phyloP scores from a whole-genome alignment of 2,329 filamentous ascomycete genomes.

The Annulohypoxylon truncatum region DNA sequence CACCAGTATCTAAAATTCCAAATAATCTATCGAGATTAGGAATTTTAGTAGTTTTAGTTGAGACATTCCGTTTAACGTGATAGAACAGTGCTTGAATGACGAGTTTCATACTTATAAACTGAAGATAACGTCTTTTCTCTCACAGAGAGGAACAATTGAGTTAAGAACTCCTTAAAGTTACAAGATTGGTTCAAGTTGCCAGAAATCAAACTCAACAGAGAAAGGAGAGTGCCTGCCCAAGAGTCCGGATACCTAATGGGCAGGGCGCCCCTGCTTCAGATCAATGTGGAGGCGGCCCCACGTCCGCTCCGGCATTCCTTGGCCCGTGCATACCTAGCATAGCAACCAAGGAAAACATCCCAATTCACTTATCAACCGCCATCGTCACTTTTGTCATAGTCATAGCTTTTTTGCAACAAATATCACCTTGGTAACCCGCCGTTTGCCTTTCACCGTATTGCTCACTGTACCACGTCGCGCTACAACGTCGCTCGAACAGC shows the following conservation, averaged over 20 bases:
- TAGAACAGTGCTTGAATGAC: not conserved
- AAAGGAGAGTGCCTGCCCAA: not conserved
- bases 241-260: not conserved
- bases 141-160: not conserved
- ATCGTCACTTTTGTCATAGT: conserved; percentile 24
- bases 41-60: not conserved
- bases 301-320: not conserved
- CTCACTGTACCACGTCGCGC: conserved; percentile 10
- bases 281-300: conserved; percentile 24
- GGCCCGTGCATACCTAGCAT: conserved; percentile 41
- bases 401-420: conserved; percentile 6
- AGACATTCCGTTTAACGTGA: not conserved
- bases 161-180: not conserved
- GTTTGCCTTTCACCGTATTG: not conserved
- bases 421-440: not conserved
- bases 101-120: not conserved
- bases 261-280: conserved; percentile 30
- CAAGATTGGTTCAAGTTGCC: not conserved
- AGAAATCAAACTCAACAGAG: not conserved
- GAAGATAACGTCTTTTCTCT: not conserved
- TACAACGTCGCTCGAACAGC: not conserved
- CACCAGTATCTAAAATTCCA: not conserved
- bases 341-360: conserved; percentile 44
- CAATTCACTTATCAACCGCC: conserved; percentile 27
- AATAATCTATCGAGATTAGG: not conserved